A percentile compares a stretch with the other conserved stretches of the same genome.
These are phyloP conservation scores for Emergomyces africanus DNA, from an alignment of 2,329 filamentous ascomycete species.

Conservation along the genomic window DNA sequence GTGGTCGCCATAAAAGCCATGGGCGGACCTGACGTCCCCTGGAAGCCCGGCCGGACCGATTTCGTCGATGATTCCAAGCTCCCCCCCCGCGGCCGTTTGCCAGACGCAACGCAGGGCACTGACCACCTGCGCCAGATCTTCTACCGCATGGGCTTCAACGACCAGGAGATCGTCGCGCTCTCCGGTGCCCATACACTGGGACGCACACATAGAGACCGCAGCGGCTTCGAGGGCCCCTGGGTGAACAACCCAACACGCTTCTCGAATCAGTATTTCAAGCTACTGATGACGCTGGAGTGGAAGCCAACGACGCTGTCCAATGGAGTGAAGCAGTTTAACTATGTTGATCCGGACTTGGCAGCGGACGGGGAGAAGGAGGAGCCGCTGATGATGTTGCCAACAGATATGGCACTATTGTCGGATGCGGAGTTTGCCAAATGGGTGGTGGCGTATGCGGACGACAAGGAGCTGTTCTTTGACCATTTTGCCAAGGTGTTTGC, in stretches of 20 bases:
- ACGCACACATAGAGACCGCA: slow-evolving; percentile 42
- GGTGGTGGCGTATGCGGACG: slow-evolving; percentile 47
- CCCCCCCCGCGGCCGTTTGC: slow-evolving; percentile 45
- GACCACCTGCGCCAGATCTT: slow-evolving; percentile 46
- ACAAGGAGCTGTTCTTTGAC: slow-evolving; percentile 50
- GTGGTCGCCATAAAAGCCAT: slow-evolving; percentile 47
- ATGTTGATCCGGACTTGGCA: slow-evolving; percentile 41
- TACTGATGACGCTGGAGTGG: slow-evolving; percentile 42
- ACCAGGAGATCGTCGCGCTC: slow-evolving; percentile 47
- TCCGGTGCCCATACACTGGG: slow-evolving; percentile 45
- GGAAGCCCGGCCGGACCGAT: slow-evolving; percentile 48
- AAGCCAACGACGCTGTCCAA: slow-evolving; percentile 40
- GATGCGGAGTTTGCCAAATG: slow-evolving; percentile 43
- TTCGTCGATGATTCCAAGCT: slow-evolving; percentile 48
- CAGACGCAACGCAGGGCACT: slow-evolving; percentile 41
- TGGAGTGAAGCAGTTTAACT: slow-evolving; percentile 46
- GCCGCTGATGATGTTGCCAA: slow-evolving; percentile 54
- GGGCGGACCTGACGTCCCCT: slow-evolving; percentile 46
- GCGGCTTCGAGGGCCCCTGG: slow-evolving; percentile 47
- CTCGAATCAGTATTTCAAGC: slow-evolving; percentile 45
- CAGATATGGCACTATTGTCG: slow-evolving; percentile 45
- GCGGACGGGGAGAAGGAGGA: slow-evolving; percentile 33
- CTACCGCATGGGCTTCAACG: slow-evolving; percentile 48
- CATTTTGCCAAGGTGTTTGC: slow-evolving; percentile 47
- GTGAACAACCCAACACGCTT: slow-evolving; percentile 47